Evolutionary conservation across 2,329 filamentous ascomycete genomes (phyloP).

Genomic region (Gaeumannomyces tritici): DNA sequence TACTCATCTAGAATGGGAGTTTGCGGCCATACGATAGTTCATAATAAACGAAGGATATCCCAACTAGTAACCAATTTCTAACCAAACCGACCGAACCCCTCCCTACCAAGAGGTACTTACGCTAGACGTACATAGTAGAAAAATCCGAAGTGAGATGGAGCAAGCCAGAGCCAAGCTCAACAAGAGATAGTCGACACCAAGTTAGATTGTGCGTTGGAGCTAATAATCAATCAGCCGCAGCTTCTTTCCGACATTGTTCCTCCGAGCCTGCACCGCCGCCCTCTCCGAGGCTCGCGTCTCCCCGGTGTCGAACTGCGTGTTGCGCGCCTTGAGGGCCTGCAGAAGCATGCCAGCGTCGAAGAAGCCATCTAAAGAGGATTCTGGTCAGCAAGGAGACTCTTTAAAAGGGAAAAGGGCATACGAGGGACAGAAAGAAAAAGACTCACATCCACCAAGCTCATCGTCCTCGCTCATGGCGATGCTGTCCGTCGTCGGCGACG

Average conservation of each 20-base stretch:
- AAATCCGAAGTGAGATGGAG: background rate
- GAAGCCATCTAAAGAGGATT: constrained; percentile 58
- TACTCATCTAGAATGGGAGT: too few species aligned
- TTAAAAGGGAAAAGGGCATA: background rate
- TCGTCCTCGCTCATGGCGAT: constrained; percentile 71
- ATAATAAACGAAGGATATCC: too few species aligned
- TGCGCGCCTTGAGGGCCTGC: constrained; percentile 71
- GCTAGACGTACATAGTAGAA: too few species aligned
- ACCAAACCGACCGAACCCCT: too few species aligned
- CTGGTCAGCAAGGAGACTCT: background rate
- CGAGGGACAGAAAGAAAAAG: constrained; percentile 8
- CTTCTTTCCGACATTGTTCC: constrained; percentile 67
- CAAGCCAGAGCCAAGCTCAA: background rate
- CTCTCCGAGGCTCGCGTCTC: constrained; percentile 48
- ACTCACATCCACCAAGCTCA: constrained; percentile 87
- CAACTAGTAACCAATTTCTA: too few species aligned
- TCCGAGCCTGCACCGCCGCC: constrained; percentile 45
- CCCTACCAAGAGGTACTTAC: too few species aligned
- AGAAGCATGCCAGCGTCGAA: constrained; percentile 95
- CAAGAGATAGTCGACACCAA: too few species aligned
- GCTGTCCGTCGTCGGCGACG: constrained; percentile 60
- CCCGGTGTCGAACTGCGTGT: constrained; percentile 39
- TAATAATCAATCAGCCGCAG: constrained; percentile 62
- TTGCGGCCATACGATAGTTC: too few species aligned
- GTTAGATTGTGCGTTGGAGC: too few species aligned